Evolutionary conservation across 1,284 basidiomycete species (phyloP), one percentile per base, ranked within the genome.

Genomic region (Veloporphyrellus conicus): DNA sequence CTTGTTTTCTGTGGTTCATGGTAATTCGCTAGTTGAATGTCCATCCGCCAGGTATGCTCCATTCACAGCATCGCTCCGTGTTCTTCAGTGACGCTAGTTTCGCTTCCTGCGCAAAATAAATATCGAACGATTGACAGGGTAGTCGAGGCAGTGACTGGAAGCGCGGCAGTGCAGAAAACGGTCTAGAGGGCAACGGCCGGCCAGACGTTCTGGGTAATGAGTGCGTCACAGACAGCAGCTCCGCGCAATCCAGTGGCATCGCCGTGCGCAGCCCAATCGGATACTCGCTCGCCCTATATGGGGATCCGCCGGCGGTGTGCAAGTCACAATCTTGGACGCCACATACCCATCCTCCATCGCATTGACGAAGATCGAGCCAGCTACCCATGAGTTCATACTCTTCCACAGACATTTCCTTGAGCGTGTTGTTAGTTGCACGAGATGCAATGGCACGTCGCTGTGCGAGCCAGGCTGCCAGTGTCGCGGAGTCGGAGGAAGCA

Each of bases 321-420:
- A 66, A 43, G 32, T 54, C 58, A 41, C 64, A 69, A 47, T 60
- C 59, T 35, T 47, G 58, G 15, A 63, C 43, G 19, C 61, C 64
- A 47, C 56, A 69, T 32, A 44, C 43, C 65, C 60, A 65, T 27
- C 53, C 62, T 14, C 40, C 53, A n/a, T 56, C 53, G 18, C 45
- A 40, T 10, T 35, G 49, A 40, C 50, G 44, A 20, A 58, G 45
- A 53, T 72, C 62, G 16, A 68, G 65, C 77, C 76, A 78, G 50
- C 77, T 77, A 3, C 75, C 76, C 43, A 55, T 57, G 18, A 64
- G 59, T 50, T 78, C 77, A 48, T 78, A 76, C 37, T 77, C 70
- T 43, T 70, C 74, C 27, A 76, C 52, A 18, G 67, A 67, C 62
- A 75, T 69, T 34, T 60, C 56, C 37, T 53, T 53, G 2, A 47